These are phyloP conservation scores for Monosporozyma solicola DNA, from an alignment of 805 yeast genomes.

Conservation along the genomic window DNA sequence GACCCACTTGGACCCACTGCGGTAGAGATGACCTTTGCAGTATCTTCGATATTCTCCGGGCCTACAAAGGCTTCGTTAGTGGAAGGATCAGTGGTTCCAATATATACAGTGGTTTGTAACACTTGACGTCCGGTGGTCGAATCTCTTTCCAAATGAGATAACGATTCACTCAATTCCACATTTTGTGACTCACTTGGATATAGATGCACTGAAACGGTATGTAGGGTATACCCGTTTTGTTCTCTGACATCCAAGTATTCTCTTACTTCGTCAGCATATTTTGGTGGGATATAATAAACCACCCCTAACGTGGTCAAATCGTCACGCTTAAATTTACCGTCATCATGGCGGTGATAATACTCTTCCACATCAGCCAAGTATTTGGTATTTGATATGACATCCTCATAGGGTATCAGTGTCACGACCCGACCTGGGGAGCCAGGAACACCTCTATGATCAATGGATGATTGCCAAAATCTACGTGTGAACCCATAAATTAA, in stretches of 20 bases:
- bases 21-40: constrained; percentile 52
- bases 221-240: constrained; percentile 77
- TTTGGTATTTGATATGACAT: constrained; percentile 34
- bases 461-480: constrained; percentile 85
- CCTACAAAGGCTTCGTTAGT: constrained; percentile 77
- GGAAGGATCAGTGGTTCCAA: constrained; percentile 55
- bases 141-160: constrained; percentile 14
- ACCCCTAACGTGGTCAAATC: constrained; percentile 65
- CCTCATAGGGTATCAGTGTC: constrained; percentile 58
- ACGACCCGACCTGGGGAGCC: constrained; percentile 84
- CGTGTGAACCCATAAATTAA: constrained; percentile 67
- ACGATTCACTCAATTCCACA: constrained; percentile 13
- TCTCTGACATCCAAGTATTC: constrained; percentile 74
- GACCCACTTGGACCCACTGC: constrained; percentile 75
- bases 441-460: constrained; percentile 86
- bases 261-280: constrained; percentile 49
- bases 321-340: constrained; percentile 22
- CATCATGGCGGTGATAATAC: constrained; percentile 5
- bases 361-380: constrained; percentile 37
- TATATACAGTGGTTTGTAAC: constrained; percentile 59
- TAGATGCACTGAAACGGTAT: constrained; percentile 55
- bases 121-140: constrained; percentile 31
- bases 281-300: constrained; percentile 70
- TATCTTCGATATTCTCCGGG: constrained; percentile 50
- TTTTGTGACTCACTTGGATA: constrained; percentile 20